phyloP scores from a whole-genome alignment of 176 grass and related monocot species.

The Carex scoparia region DNA sequence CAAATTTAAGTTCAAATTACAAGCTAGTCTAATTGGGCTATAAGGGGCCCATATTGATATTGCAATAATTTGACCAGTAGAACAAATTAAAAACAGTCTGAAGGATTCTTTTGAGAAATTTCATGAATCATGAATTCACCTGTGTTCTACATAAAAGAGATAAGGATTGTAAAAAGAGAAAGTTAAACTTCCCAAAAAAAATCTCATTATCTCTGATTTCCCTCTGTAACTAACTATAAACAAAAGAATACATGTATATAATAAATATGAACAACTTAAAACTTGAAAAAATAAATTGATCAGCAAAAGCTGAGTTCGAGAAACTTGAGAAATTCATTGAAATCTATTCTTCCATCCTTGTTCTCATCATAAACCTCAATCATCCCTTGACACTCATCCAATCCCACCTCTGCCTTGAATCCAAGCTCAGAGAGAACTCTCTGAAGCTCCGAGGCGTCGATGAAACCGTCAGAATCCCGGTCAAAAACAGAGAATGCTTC shows the following conservation, averaged over 20 bases:
- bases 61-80: not conserved
- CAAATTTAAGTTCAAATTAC: not conserved
- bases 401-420: slow-evolving; percentile 25
- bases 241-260: not conserved
- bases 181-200: not conserved
- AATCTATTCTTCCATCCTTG: slow-evolving; percentile 68
- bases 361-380: slow-evolving; percentile 58
- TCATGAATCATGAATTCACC: not conserved
- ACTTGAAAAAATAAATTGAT: slow-evolving; percentile 22
- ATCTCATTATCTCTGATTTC: not conserved
- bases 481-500: slow-evolving; percentile 75
- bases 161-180: not conserved
- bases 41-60: not conserved
- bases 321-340: slow-evolving; percentile 62
- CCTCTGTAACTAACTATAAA: not conserved
- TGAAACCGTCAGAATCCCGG: slow-evolving; percentile 56
- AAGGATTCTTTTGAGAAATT: not conserved
- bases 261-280: slow-evolving; percentile 13
- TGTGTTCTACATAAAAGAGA: not conserved
- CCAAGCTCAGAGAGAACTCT: slow-evolving; percentile 59
- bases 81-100: not conserved
- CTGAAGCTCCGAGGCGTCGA: slow-evolving; percentile 56
- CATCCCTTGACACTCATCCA: slow-evolving; percentile 53
- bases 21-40: not conserved
- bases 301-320: slow-evolving; percentile 41